Conservation (phyloP, 2,329 filamentous ascomycete genomes). For the Talaromyces funiculosus region DNA sequence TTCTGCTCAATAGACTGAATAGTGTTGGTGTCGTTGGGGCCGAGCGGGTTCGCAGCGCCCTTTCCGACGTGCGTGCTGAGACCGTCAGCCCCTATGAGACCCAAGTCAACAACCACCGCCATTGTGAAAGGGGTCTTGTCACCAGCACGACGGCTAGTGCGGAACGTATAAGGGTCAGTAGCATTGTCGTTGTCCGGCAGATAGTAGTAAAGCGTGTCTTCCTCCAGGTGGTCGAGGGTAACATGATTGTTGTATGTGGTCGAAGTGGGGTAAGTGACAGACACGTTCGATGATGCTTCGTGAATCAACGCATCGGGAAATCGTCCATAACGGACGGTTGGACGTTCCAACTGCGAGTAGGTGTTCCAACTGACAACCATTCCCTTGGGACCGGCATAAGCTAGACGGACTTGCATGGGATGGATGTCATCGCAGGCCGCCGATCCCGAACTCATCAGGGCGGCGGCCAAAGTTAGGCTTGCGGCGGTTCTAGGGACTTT, state of each 20-base stretch:
- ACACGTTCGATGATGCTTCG: conserved; percentile 22
- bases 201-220: conserved; percentile 23
- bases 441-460: background rate
- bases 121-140: conserved; percentile 20
- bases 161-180: conserved; percentile 18
- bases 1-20: conserved; percentile 11
- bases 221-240: conserved; percentile 16
- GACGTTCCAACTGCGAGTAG: conserved; percentile 21
- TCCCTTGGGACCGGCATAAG: conserved; percentile 16
- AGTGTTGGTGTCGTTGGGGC: conserved; percentile 14
- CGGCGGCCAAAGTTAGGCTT: background rate
- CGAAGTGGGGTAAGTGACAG: conserved; percentile 28
- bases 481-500: background rate
- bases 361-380: conserved; percentile 31
- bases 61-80: conserved; percentile 13
- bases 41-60: conserved; percentile 3
- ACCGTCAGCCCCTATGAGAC: conserved; percentile 15
- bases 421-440: background rate
- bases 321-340: conserved; percentile 27
- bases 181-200: conserved; percentile 15
- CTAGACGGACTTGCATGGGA: conserved; percentile 15
- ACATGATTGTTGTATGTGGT: conserved; percentile 30
- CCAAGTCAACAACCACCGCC: conserved; percentile 17
- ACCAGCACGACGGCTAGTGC: conserved; percentile 17
- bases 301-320: conserved; percentile 18